phyloP scores from a whole-genome alignment of 176 grass and related monocot genomes.

The Tillandsia leiboldiana region DNA sequence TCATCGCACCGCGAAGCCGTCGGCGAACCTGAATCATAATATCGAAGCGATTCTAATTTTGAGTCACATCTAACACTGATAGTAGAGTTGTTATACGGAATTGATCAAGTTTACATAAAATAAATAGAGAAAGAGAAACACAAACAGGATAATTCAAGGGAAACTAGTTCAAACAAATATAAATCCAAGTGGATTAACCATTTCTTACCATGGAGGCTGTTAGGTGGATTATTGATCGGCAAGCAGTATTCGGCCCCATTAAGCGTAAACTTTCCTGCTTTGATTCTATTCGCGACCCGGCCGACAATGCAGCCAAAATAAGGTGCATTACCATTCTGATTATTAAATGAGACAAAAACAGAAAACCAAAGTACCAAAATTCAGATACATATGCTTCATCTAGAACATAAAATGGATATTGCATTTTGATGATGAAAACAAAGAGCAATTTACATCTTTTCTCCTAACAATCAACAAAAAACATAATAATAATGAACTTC shows the following conservation, averaged over 20 bases:
- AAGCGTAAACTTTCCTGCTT: slow-evolving; percentile 48
- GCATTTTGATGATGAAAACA: background rate
- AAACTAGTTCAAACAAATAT: slow-evolving; percentile 2
- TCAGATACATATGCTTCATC: background rate
- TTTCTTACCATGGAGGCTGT: slow-evolving; percentile 71
- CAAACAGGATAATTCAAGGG: background rate
- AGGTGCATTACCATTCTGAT: slow-evolving; percentile 50
- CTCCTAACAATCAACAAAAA: background rate
- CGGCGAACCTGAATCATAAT: no score
- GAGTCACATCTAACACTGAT: no score
- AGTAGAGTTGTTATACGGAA: no score
- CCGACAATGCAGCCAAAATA: slow-evolving; percentile 99
- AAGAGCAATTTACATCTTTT: background rate
- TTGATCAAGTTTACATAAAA: background rate
- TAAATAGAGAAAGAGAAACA: background rate
- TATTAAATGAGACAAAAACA: slow-evolving; percentile 2
- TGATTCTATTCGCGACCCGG: slow-evolving; percentile 86
- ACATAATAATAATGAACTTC: background rate
- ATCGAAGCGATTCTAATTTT: no score
- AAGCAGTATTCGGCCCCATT: slow-evolving; percentile 53
- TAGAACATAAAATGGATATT: background rate
- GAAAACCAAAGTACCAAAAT: background rate
- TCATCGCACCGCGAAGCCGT: no score
- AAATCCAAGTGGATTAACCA: background rate
- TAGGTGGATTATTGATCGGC: slow-evolving; percentile 58